Conservation (phyloP, 208 protist species). For the Wallacemonas sp. region DNA sequence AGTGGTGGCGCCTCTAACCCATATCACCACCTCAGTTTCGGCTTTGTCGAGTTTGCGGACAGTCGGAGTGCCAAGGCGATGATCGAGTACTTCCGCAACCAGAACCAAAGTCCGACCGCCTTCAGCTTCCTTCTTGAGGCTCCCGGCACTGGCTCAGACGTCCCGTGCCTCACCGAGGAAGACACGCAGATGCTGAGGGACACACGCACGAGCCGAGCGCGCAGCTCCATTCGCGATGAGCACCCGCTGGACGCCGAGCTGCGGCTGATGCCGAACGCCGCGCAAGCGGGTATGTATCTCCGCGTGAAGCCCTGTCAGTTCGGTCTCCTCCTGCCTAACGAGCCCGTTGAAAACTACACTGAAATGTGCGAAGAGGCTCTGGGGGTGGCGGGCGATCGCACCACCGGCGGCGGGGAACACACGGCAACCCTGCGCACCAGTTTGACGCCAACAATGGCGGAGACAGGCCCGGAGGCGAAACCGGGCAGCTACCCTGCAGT, state of each 20-base stretch:
- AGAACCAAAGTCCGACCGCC: conserved; percentile 30
- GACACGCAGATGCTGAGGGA: conserved; percentile 42
- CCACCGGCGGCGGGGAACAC: neutral
- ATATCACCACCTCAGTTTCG: conserved; percentile 48
- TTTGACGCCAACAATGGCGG: neutral
- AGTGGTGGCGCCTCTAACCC: too few species aligned
- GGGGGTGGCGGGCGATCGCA: neutral
- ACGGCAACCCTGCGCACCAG: neutral
- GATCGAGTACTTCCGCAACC: conserved; percentile 85
- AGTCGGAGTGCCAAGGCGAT: conserved; percentile 55
- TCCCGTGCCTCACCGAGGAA: conserved; percentile 10
- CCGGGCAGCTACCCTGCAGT: neutral
- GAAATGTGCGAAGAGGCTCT: conserved; percentile 2
- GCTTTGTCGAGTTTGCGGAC: conserved; percentile 79
- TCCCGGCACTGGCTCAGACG: neutral
- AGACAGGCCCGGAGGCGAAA: neutral
- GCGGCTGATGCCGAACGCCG: conserved; percentile 7
- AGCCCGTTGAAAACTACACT: conserved; percentile 23
- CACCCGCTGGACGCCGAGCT: conserved; percentile 57
- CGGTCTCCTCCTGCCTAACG: conserved; percentile 28
- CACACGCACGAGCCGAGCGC: conserved; percentile 61
- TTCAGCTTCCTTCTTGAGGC: conserved; percentile 54
- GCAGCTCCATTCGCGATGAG: conserved; percentile 78
- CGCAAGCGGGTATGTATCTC: conserved; percentile 12
- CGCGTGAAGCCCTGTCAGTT: conserved; percentile 33